phyloP scores from a whole-genome alignment of 148 eudicot species.

The Rhododendron vialii region DNA sequence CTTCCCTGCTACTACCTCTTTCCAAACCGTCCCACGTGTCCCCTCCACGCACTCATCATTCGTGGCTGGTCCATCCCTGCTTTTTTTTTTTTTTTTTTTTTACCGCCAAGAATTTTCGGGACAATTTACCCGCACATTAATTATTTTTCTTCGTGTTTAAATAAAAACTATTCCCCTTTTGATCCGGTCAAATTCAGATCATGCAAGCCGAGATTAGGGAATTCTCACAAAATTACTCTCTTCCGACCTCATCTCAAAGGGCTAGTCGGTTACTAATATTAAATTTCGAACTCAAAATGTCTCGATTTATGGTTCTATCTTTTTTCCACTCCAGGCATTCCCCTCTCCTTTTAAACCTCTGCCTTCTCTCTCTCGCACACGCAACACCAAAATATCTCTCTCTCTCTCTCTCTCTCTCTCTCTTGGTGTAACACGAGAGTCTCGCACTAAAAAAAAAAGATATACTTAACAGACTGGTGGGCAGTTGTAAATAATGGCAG shows the following conservation, averaged over 20 bases:
- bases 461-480: not conserved
- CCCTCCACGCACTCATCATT: not conserved
- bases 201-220: too few relatives aligned
- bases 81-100: too few relatives aligned
- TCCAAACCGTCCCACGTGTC: constrained; percentile 6
- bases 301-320: too few relatives aligned
- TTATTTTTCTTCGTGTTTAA: too few relatives aligned
- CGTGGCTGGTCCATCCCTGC: not conserved
- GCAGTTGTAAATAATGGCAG: not conserved
- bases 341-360: not conserved
- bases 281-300: too few relatives aligned
- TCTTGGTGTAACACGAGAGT: not conserved
- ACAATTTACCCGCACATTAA: not conserved
- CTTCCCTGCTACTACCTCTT: not conserved
- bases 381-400: not conserved
- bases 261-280: too few relatives aligned
- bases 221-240: too few relatives aligned
- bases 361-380: not conserved
- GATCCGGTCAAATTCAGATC: too few relatives aligned
- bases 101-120: too few relatives aligned
- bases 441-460: not conserved
- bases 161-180: too few relatives aligned
- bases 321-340: too few relatives aligned
- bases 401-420: not conserved
- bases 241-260: too few relatives aligned